These are phyloP conservation scores for Pyracantha coccinea DNA, from an alignment of 331 rosid species.

Conservation along the genomic window DNA sequence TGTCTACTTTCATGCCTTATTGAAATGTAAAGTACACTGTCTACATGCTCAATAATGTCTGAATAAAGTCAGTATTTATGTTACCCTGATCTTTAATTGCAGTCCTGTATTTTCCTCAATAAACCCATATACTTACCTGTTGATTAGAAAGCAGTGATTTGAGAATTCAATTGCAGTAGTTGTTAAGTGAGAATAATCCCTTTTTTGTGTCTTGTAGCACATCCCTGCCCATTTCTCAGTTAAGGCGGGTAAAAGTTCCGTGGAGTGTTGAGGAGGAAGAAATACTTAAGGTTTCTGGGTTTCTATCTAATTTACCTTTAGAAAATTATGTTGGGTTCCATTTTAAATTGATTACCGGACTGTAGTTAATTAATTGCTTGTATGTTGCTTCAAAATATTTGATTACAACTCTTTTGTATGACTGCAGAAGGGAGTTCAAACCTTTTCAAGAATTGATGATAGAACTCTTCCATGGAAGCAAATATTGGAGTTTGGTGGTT, in stretches of 20 bases:
- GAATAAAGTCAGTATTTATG: neutral
- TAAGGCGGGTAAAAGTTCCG: slow-evolving; percentile 34
- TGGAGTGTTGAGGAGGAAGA: slow-evolving; percentile 65
- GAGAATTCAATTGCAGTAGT: neutral
- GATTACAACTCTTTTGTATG: neutral
- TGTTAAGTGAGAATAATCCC: neutral
- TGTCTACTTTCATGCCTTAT: slow-evolving; percentile 1
- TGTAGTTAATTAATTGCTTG: neutral
- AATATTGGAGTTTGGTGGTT: slow-evolving; percentile 44
- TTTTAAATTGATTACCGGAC: neutral
- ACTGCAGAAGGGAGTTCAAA: slow-evolving; percentile 53
- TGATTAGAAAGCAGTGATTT: slow-evolving; percentile 1
- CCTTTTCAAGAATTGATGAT: slow-evolving; percentile 19
- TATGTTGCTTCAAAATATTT: neutral
- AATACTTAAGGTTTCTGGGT: slow-evolving; percentile 36
- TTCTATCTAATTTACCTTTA: neutral
- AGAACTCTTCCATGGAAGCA: slow-evolving; percentile 37
- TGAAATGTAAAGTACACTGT: slow-evolving; percentile 7
- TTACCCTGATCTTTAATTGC: slow-evolving; percentile 3
- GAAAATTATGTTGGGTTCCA: neutral
- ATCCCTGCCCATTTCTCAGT: slow-evolving; percentile 15
- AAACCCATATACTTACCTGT: neutral
- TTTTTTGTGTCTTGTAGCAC: slow-evolving; percentile 34
- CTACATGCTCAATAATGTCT: slow-evolving; percentile 5
- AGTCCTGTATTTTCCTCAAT: slow-evolving; percentile 6